Evolutionary conservation across 768 basidiomycete species (phyloP), one percentile per base, ranked within the genome.

Genomic region (Sporobolomyces roseus): DNA sequence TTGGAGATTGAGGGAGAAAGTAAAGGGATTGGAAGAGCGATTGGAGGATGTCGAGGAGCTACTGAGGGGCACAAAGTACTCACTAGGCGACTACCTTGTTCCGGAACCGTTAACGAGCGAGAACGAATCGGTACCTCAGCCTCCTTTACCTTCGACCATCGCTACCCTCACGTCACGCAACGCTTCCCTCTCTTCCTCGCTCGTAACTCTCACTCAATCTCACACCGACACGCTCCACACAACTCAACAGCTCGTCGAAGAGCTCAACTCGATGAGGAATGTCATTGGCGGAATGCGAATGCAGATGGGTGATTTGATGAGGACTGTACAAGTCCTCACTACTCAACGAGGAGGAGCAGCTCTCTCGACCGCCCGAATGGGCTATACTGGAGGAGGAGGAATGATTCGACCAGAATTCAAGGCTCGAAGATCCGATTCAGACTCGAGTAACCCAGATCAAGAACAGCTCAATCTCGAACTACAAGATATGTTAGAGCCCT

Each of bases 181-280:
- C 41, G 8, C 30, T 5, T 4, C 63, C 13, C 53, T 55, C 14
- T 55, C 52, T 4, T 14, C 29, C 14, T 54, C 63, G 21, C 41
- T 64, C 32, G 4, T n/a, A 5, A 45, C 63, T 32, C 52, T 64
- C 43, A 25, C 63, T 46, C 38, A 45, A 13, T 64, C 63, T 2
- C 63, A 64, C 9, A 55, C 63, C 21, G 38, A 43, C 29, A 46
- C 53, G 6, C 63, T 55, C 6, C 30, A 53, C 12, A 48, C 63
- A 29, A 64, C 52, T 2, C 53, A 55, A 27, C 52, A 64, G n/a
- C 63, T 55, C 52, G 63, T 54, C 53, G 63, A 64, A 9, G 63
- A 64, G 23, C 41, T 64, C 45, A 45, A 45, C 32, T 27, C 32
- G 21, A 45, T 64, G 29, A 38, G 63, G 8, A 53, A 27, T 45